Conservation (phyloP, 495 filamentous ascomycete genomes). For the Lasiosphaeria ovina region DNA sequence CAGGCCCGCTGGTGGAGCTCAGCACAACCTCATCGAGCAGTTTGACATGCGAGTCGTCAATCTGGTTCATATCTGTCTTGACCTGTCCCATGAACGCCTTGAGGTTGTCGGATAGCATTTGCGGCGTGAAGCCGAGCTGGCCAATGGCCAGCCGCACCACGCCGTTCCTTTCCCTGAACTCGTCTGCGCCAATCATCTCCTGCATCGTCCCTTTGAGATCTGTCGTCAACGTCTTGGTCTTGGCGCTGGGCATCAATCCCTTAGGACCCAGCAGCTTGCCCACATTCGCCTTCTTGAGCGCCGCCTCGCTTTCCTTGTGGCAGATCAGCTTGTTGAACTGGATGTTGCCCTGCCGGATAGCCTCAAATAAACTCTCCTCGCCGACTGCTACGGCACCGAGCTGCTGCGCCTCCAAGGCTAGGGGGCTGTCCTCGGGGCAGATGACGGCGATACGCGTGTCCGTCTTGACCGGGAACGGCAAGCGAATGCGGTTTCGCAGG, state of each 20-base stretch:
- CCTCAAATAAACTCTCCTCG: constrained; percentile 79
- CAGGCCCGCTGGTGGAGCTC: constrained; percentile 80
- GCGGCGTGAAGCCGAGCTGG: constrained; percentile 85
- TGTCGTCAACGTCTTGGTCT: constrained; percentile 81
- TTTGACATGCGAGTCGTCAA: constrained; percentile 75
- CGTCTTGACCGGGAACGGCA: constrained; percentile 85
- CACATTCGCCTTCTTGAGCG: constrained; percentile 72
- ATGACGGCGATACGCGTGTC: constrained; percentile 85
- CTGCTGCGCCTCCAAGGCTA: constrained; percentile 64
- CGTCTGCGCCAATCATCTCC: constrained; percentile 76
- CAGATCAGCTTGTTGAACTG: constrained; percentile 88
- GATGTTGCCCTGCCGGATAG: constrained; percentile 68
- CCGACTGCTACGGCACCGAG: constrained; percentile 81
- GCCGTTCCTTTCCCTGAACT: constrained; percentile 82
- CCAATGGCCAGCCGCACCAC: constrained; percentile 86
- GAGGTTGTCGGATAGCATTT: constrained; percentile 82
- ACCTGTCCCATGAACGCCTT: constrained; percentile 70
- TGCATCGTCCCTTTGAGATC: constrained; percentile 67
- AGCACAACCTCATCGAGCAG: constrained; percentile 91
- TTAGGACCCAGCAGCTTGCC: constrained; percentile 81
- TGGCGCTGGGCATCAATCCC: constrained; percentile 87
- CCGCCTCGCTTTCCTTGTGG: constrained; percentile 69
- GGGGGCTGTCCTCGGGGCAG: constrained; percentile 70
- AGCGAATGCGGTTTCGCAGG: constrained; percentile 79
- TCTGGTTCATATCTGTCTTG: constrained; percentile 67